Evolutionary conservation across 495 filamentous ascomycete species (phyloP), one percentile per base, ranked within the genome.

Genomic region (Usnea hakonensis): DNA sequence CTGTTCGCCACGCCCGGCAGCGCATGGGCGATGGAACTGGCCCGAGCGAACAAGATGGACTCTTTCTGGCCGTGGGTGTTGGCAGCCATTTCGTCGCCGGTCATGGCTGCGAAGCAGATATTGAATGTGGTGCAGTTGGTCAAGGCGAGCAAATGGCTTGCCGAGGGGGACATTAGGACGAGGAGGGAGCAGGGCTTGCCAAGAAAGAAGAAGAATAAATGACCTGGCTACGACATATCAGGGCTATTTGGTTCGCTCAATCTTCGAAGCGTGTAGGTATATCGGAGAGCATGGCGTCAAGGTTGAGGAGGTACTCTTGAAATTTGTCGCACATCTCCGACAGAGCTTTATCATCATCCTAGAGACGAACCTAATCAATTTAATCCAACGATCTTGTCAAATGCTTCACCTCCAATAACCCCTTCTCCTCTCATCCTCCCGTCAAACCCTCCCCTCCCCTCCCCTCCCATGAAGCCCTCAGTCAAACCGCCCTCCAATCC

Each of bases 51-150:
- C 80, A 97, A 97, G 80, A 91, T 97, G 79, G 88, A 90, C 72
- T 84, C 82, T 72, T 82, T 76, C 50, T 83, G 82, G 75, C 95
- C 95, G 0, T 97, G 95, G 95, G 81, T 94, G 32, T 80, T 97
- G 58, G 89, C 90, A 40, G 81, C 79, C n/a, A 74, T 94, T 65
- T 89, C 87, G 60, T 83, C 85, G 66, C 94, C 92, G 7, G 79
- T 96, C 68, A 97, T 97, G 90, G 78, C 81, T 26, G 78, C 84
- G 62, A 99, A 99, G 81, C 94, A 99, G 72, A 81, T 89, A 62
- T 88, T 97, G 77, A 97, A 97, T 70, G 82, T 97, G 40, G 79
- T 97, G 48, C 95, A 99, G 76, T 79, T 99, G 58, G 85, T 96
- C 69, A 95, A 96, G 76, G 95, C 95, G 13, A 88, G 89, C 74